A percentile compares a stretch with the other conserved stretches of the same genome.
Conservation (phyloP, 305 asterid species). For the Fraxinus sp. region DNA sequence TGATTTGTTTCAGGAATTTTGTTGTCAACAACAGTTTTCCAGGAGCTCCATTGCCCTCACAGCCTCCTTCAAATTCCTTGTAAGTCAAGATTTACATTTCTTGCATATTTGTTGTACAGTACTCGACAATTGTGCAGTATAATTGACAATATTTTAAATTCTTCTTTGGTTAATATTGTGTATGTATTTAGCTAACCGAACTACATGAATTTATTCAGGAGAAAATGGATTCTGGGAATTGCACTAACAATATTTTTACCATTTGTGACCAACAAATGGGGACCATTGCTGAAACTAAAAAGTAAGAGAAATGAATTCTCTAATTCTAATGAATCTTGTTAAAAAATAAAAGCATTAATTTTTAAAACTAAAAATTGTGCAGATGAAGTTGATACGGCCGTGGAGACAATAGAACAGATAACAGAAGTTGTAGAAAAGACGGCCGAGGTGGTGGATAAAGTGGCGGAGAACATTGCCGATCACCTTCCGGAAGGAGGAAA, state of each 20-base stretch:
- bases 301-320: conserved; percentile 15
- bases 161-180: not conserved
- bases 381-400: conserved; percentile 53
- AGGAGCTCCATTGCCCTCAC: conserved; percentile 45
- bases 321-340: not conserved
- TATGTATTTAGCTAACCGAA: not conserved
- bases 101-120: not conserved
- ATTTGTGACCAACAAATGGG: conserved; percentile 39
- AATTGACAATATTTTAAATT: not conserved
- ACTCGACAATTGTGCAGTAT: not conserved
- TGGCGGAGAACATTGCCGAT: conserved; percentile 51
- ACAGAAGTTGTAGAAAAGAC: conserved; percentile 46
- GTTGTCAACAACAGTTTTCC: conserved; percentile 25
- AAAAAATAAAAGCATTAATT: not conserved
- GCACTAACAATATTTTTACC: conserved; percentile 32
- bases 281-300: conserved; percentile 35
- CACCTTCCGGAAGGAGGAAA: conserved; percentile 45
- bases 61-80: conserved; percentile 37
- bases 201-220: conserved; percentile 3
- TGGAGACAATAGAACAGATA: conserved; percentile 49
- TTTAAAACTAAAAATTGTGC: not conserved
- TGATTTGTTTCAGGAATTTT: conserved; percentile 26
- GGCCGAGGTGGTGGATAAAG: conserved; percentile 58
- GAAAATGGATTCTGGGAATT: conserved; percentile 48
- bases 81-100: conserved; percentile 19